Evolutionary conservation across 371 early-diverging fungal genomes (phyloP).

Genomic region (Rhizoclosmatium hyalinum): DNA sequence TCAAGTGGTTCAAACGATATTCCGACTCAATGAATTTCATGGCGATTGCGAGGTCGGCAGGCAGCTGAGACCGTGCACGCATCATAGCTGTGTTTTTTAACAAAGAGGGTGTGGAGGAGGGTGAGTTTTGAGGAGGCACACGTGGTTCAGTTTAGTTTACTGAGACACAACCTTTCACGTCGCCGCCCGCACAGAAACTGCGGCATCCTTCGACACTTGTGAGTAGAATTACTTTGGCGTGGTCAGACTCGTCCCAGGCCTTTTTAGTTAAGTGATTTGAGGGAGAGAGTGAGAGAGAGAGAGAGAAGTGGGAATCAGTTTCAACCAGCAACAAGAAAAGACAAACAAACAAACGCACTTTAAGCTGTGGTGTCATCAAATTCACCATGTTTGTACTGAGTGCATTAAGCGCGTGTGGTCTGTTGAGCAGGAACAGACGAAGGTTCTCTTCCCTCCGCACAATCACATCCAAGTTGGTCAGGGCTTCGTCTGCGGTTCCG

Average conservation of each 20-base stretch:
- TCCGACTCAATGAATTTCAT: slow-evolving; percentile 89
- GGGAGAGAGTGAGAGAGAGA: neutral
- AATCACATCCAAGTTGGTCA: slow-evolving; percentile 47
- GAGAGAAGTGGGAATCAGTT: neutral
- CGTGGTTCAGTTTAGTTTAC: neutral
- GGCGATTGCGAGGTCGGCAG: slow-evolving; percentile 58
- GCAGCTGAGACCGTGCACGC: slow-evolving; percentile 51
- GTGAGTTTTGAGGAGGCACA: neutral
- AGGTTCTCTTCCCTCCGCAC: slow-evolving; percentile 62
- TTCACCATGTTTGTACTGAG: slow-evolving; percentile 87
- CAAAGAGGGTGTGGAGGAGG: neutral
- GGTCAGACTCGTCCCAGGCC: slow-evolving; percentile 91
- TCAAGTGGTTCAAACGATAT: slow-evolving; percentile 87
- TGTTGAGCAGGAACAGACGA: slow-evolving; percentile 84
- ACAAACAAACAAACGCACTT: slow-evolving; percentile 65
- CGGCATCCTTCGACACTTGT: slow-evolving; percentile 72
- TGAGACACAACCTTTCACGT: slow-evolving; percentile 74
- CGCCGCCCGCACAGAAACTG: slow-evolving; percentile 97
- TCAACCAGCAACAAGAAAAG: neutral
- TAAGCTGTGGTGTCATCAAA: slow-evolving; percentile 79
- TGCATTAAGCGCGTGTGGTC: slow-evolving; percentile 89
- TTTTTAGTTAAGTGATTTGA: slow-evolving; percentile 38
- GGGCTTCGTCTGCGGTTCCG: neutral
- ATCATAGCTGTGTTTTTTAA: slow-evolving; percentile 20
- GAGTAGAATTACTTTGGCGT: slow-evolving; percentile 85